A percentile compares a stretch with the other conserved stretches of the same genome.
Conservation (phyloP, 2,329 filamentous ascomycete genomes). For the Dactylellina haptotyla region DNA sequence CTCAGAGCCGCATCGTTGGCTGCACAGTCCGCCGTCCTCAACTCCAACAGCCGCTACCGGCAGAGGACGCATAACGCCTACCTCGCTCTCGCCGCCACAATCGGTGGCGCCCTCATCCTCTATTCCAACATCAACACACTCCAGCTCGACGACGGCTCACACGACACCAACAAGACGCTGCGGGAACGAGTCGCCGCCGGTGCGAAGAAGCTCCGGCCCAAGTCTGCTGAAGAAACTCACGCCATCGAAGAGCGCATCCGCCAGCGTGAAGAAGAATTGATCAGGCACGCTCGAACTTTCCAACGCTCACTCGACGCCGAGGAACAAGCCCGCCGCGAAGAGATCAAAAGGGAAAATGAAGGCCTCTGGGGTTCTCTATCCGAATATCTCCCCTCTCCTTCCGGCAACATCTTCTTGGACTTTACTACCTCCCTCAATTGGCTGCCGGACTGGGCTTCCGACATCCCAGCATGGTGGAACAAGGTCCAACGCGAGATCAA, state of each 20-base stretch:
- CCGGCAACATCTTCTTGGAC: constrained; percentile 37
- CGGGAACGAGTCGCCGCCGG: constrained; percentile 34
- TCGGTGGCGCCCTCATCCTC: constrained; percentile 27
- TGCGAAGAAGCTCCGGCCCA: constrained; percentile 36
- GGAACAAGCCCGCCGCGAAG: constrained; percentile 18
- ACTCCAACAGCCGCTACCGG: background rate
- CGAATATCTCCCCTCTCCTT: constrained; percentile 31
- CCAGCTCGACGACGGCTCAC: constrained; percentile 32
- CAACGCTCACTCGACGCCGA: constrained; percentile 43
- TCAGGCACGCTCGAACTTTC: constrained; percentile 42
- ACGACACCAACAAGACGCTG: constrained; percentile 2
- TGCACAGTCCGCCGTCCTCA: background rate
- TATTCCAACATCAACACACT: constrained; percentile 43
- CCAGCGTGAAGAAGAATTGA: constrained; percentile 46
- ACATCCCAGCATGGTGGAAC: constrained; percentile 55
- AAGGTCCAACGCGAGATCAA: constrained; percentile 57
- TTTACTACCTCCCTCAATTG: constrained; percentile 47
- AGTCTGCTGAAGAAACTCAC: constrained; percentile 40
- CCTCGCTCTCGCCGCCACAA: constrained; percentile 21
- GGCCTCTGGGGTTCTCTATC: constrained; percentile 37
- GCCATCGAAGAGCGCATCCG: constrained; percentile 41
- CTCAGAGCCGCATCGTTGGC: background rate
- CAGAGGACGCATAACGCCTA: background rate
- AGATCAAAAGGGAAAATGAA: constrained; percentile 27
- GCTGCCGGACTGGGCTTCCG: constrained; percentile 50